Percentiles rank a stretch among this genome's conserved stretches.
Conservation (phyloP, 106 monocot species). For the Posidonia australis region DNA sequence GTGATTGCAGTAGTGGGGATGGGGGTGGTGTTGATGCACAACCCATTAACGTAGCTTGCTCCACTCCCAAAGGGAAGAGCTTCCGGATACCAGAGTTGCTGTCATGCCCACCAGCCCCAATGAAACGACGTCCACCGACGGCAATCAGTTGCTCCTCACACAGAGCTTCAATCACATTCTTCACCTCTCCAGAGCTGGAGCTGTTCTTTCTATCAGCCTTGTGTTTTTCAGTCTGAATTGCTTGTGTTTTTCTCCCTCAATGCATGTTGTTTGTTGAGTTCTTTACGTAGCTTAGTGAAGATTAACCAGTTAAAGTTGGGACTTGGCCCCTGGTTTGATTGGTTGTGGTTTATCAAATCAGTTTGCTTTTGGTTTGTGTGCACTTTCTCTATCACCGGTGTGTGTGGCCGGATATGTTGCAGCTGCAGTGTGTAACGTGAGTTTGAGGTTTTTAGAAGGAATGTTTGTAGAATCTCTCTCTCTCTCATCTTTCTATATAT, state of each 20-base stretch:
- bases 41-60: too few species aligned
- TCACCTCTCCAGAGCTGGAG: constrained; percentile 6
- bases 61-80: constrained; percentile 1
- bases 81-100: not conserved
- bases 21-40: too few species aligned
- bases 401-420: too few species aligned
- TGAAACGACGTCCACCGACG: not conserved
- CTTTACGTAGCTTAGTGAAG: not conserved
- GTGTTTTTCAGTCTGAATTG: not conserved
- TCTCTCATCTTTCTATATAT: not conserved
- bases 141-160: not conserved
- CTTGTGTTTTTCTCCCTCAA: not conserved
- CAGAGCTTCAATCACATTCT: not conserved
- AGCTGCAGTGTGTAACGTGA: too few species aligned
- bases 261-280: not conserved
- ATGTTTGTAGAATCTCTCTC: not conserved
- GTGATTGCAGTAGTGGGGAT: too few species aligned
- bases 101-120: not conserved
- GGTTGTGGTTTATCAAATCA: too few species aligned
- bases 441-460: not conserved
- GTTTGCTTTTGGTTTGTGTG: not conserved
- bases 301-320: too few species aligned
- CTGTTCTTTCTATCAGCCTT: constrained; percentile 8
- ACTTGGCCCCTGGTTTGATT: too few species aligned
- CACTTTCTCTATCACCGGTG: not conserved